phyloP scores from a whole-genome alignment of 441 rosid species.

The Populus hybrid region DNA sequence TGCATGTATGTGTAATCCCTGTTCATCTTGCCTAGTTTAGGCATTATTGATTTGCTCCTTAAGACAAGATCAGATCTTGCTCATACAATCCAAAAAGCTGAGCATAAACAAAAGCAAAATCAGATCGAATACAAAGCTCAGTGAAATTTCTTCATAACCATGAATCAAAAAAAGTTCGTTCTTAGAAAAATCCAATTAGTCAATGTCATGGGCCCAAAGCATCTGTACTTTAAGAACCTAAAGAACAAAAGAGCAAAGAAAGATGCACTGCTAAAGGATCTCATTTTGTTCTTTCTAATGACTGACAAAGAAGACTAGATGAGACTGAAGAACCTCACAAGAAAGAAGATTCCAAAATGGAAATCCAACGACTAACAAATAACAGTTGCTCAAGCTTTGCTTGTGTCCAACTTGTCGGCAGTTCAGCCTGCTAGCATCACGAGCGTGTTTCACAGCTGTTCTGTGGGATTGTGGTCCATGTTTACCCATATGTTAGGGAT shows the following conservation, averaged over 20 bases:
- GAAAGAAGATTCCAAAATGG: constrained; percentile 1
- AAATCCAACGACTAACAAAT: background rate
- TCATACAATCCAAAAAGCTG: background rate
- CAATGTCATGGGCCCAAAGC: background rate
- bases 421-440: constrained; percentile 5
- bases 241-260: background rate
- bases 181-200: background rate
- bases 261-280: background rate
- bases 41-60: background rate
- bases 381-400: background rate
- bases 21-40: background rate
- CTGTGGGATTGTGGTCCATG: background rate
- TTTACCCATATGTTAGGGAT: background rate
- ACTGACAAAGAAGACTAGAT: background rate
- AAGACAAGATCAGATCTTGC: background rate
- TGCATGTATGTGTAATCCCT: background rate
- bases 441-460: background rate
- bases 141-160: background rate
- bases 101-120: background rate
- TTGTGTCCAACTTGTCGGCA: constrained; percentile 22
- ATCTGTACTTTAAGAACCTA: background rate
- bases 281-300: background rate
- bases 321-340: background rate
- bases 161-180: background rate
- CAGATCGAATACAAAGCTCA: background rate